A percentile compares a stretch with the other conserved stretches of the same genome.
These are phyloP conservation scores for Didymella pomorum DNA, from an alignment of 2,329 filamentous ascomycete species.

Conservation along the genomic window DNA sequence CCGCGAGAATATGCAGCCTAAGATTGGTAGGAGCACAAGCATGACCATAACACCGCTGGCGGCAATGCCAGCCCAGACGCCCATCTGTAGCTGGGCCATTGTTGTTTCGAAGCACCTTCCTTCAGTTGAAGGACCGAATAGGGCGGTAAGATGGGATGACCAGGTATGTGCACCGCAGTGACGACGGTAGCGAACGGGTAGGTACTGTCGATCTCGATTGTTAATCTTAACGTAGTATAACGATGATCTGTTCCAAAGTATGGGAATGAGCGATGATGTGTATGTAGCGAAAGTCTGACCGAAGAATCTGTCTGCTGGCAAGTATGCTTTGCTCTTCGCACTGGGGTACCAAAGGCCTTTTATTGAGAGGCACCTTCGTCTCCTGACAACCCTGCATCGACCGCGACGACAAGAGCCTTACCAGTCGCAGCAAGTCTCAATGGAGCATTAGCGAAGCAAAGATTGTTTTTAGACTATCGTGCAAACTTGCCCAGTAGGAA, in stretches of 20 bases:
- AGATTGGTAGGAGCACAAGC: slow-evolving; percentile 11
- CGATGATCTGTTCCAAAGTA: not conserved
- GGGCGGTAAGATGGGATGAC: not conserved
- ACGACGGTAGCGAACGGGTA: not conserved
- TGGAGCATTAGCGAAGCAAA: slow-evolving; percentile 6
- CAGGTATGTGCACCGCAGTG: slow-evolving; percentile 3
- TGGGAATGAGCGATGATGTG: not conserved
- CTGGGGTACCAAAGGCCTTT: slow-evolving; percentile 12
- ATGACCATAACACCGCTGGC: slow-evolving; percentile 17
- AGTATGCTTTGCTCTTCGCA: not conserved
- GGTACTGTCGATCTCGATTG: slow-evolving; percentile 4
- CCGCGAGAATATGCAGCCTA: slow-evolving; percentile 17
- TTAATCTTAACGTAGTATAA: slow-evolving; percentile 2
- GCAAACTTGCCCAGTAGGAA: slow-evolving; percentile 11
- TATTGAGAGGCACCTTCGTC: slow-evolving; percentile 8
- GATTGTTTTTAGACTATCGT: slow-evolving; percentile 4
- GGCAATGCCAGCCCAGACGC: slow-evolving; percentile 17
- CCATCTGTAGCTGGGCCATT: slow-evolving; percentile 18
- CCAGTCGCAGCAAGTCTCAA: slow-evolving; percentile 10
- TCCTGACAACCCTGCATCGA: slow-evolving; percentile 9
- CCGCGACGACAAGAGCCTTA: not conserved
- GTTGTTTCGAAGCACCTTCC: not conserved
- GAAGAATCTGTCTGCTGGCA: not conserved
- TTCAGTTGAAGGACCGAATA: not conserved
- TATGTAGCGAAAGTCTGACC: not conserved